Conservation (phyloP, 768 basidiomycete genomes). For the Favolaschia claudopus region DNA sequence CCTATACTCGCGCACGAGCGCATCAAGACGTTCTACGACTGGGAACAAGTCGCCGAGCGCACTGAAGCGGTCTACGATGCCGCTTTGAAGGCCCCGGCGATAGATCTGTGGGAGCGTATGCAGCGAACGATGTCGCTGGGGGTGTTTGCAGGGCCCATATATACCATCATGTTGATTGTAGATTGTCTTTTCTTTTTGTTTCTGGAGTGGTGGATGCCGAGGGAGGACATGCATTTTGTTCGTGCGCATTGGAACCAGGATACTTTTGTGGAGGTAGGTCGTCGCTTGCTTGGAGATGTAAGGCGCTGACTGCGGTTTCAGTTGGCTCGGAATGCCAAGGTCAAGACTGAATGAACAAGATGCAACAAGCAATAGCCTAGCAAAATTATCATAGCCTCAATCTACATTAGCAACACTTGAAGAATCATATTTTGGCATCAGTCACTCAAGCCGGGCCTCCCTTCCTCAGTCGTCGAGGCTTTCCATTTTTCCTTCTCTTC, state of each 20-base stretch:
- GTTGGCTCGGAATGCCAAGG: background rate
- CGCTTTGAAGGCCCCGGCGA: slow-evolving; percentile 66
- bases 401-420: slow-evolving; percentile 4
- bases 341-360: too few species aligned
- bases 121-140: slow-evolving; percentile 81
- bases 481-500: slow-evolving; percentile 18
- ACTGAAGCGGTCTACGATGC: slow-evolving; percentile 85
- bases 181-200: slow-evolving; percentile 88
- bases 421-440: background rate
- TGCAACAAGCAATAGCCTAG: too few species aligned
- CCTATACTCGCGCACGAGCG: slow-evolving; percentile 79
- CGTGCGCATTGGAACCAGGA: slow-evolving; percentile 64
- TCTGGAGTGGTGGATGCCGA: slow-evolving; percentile 86
- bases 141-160: slow-evolving; percentile 84
- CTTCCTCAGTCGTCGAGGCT: slow-evolving; percentile 14
- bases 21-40: slow-evolving; percentile 86
- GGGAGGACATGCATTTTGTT: slow-evolving; percentile 80
- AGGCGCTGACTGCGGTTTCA: background rate
- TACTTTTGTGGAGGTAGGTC: slow-evolving; percentile 44
- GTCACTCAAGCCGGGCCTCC: background rate
- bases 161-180: slow-evolving; percentile 87
- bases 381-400: too few species aligned
- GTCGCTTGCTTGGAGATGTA: background rate
- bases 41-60: slow-evolving; percentile 79
- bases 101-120: slow-evolving; percentile 82